Evolutionary conservation across 192 early-diverging fungal species (phyloP).

Genomic region (Podila epigama): DNA sequence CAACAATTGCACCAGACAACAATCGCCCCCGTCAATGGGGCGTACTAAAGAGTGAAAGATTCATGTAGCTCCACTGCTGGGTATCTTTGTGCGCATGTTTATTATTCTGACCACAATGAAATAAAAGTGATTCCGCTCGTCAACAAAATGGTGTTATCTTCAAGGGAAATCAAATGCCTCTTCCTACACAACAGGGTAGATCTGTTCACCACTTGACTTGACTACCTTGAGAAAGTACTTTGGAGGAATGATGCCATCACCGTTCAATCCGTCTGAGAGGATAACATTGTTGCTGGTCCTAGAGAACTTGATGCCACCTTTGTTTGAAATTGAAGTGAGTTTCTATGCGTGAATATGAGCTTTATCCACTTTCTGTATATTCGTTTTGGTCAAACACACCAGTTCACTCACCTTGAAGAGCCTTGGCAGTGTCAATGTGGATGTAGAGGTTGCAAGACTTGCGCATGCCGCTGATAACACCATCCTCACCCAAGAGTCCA

Average conservation of each 20-base stretch:
- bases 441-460: constrained; percentile 73
- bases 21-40: not conserved
- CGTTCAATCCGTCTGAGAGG: constrained; percentile 73
- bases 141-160: not conserved
- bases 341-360: not conserved
- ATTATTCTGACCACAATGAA: too few relatives aligned
- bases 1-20: constrained; percentile 1
- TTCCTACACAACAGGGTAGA: not conserved
- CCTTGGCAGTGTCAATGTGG: constrained; percentile 76
- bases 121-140: not conserved
- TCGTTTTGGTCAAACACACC: too few relatives aligned
- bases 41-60: too few relatives aligned
- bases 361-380: not conserved
- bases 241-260: constrained; percentile 68
- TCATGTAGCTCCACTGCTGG: too few relatives aligned
- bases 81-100: too few relatives aligned
- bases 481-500: constrained; percentile 68
- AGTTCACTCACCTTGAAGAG: constrained; percentile 74
- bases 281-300: constrained; percentile 84
- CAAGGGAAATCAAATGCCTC: too few relatives aligned
- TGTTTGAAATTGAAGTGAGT: not conserved
- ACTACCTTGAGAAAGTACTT: constrained; percentile 75
- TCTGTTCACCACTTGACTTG: constrained; percentile 11
- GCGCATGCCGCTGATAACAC: constrained; percentile 86
- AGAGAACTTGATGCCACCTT: constrained; percentile 81